phyloP scores from a whole-genome alignment of 768 basidiomycete genomes.

The Russula abietina region DNA sequence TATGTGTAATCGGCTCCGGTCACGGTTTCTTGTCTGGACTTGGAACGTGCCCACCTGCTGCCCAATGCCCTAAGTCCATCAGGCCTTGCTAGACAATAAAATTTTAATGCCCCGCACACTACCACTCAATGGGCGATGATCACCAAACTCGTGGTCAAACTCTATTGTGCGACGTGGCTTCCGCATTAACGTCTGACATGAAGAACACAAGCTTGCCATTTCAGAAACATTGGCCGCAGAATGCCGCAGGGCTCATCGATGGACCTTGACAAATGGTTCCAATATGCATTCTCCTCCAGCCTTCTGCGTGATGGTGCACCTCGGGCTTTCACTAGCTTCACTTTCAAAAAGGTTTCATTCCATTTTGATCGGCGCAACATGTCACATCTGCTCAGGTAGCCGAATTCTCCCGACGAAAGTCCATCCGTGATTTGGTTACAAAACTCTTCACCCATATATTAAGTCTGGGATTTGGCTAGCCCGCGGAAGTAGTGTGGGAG shows the following conservation, averaged over 20 bases:
- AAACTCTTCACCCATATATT: neutral
- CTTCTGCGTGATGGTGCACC: neutral
- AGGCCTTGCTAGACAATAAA: neutral
- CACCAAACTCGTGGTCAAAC: neutral
- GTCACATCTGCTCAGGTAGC: neutral
- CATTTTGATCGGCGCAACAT: neutral
- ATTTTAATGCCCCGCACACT: neutral
- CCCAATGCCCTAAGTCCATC: neutral
- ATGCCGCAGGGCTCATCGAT: neutral
- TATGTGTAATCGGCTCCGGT: neutral
- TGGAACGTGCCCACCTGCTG: neutral
- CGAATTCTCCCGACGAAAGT: neutral
- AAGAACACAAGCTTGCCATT: neutral
- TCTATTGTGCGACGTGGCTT: conserved; percentile 4
- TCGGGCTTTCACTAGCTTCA: neutral
- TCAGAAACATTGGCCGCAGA: neutral
- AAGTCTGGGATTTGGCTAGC: neutral
- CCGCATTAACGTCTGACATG: neutral
- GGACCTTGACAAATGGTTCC: neutral
- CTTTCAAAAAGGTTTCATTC: neutral
- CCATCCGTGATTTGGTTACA: neutral
- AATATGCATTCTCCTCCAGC: neutral
- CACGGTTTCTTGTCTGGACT: neutral
- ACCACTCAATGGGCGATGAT: neutral
- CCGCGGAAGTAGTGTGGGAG: neutral